A percentile compares a stretch with the other conserved stretches of the same genome.
phyloP scores from a whole-genome alignment of 331 rosid species.

The Quercus tomentella region DNA sequence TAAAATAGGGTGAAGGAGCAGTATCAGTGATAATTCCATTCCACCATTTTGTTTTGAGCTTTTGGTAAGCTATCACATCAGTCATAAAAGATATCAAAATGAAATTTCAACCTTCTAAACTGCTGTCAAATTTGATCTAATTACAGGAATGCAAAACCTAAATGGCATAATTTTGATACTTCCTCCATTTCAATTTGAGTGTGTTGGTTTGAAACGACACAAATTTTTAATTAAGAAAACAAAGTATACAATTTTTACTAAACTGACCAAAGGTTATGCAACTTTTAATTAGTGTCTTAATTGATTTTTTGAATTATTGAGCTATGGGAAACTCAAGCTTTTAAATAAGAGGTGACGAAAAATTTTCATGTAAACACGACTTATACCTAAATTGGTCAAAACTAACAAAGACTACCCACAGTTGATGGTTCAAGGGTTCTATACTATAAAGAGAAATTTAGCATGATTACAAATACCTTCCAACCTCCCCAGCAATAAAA shows the following conservation, averaged over 20 bases:
- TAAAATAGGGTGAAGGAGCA: not conserved
- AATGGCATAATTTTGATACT: not conserved
- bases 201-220: not conserved
- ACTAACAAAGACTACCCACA: not conserved
- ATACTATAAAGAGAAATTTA: not conserved
- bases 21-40: not conserved
- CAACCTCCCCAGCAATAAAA: not conserved
- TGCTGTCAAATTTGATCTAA: not conserved
- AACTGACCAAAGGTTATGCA: not conserved
- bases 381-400: not conserved
- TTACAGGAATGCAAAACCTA: not conserved
- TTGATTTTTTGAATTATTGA: not conserved
- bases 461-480: not conserved
- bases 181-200: not conserved
- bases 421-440: not conserved
- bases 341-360: not conserved
- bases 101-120: not conserved
- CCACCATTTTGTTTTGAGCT: not conserved
- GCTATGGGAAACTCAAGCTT: not conserved
- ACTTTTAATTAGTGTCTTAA: not conserved
- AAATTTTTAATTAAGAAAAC: not conserved
- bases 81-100: not conserved
- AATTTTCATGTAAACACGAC: not conserved
- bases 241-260: not conserved
- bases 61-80: not conserved